Base-by-base conservation (phyloP, 1,284 basidiomycete genomes). In the Ceratobasidium sp. region DNA sequence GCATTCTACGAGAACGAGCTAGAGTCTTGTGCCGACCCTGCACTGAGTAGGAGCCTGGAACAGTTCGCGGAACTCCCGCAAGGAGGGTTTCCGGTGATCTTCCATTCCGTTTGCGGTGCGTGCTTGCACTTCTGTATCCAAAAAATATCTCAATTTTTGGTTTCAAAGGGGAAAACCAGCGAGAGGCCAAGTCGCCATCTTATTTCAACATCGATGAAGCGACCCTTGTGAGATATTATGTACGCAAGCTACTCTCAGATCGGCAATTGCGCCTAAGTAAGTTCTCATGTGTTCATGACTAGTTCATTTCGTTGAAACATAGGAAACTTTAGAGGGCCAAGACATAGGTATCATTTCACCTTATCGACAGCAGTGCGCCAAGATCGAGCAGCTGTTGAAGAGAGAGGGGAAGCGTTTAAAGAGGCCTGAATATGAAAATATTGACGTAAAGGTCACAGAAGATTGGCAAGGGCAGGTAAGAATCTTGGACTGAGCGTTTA, bases 141-240 rank as follows among this genome's bases (percentile, higher is more conserved):
- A 38, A 23, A 16, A 16, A 42, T 3, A 48, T 3, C 61, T 36
- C 5, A 61, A 1, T 53, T 4, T 54, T 25, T 18, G 42, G 46
- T 23, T 4, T 28, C 9, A 14, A 42, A 74, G 73, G 88, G 7
- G 83, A 85, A 70, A 87, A 90, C 75, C 81, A 84, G 46, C 83
- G 87, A 12, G 87, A 90, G 76, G 83, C 83, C 1, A 83, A 83
- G 0, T 88, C 87, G 0, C 87, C 87, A 0, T 89, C 87, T 0
- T 89, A 87, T 79, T 88, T 89, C 80, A 90, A 89, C 73, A 81
- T 85, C 53, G 83, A 84, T 46, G 88, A 90, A 76, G 83, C 82
- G 0, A 78, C 83, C 0, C 81, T 84, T 63, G 86, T 88, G 58
- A 86, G 86, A 75, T 75, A 78, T 4, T 88, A 89, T 75, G 79